Base-by-base conservation (phyloP, 805 yeast genomes). In the Metschnikowia dekortorum region DNA sequence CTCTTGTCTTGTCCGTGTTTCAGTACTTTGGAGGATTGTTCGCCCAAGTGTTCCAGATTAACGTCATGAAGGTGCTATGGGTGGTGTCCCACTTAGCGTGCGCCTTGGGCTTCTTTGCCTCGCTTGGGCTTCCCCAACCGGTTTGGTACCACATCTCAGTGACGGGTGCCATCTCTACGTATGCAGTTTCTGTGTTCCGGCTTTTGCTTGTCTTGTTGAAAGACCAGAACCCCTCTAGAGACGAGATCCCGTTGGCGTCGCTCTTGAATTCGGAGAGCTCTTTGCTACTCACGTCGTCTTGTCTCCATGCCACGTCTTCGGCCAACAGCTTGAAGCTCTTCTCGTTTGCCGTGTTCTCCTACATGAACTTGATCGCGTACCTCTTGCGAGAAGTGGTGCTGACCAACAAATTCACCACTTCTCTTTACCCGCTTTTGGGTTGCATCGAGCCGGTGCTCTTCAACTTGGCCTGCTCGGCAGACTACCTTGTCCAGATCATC, bases 241-340 rank as follows among this genome's bases (percentile, higher is more conserved):
- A 46, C 16, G 49, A 50, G 28, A 46, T 56, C 22, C 65, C 66
- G 2, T 46, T 66, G 42, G 54, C 63, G 0, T 48, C 53, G 6
- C 37, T 67, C 16, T 49, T 68, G 36, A 55, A 60, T 35, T 62
- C 71, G 6, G 73, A 70, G 37, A 66, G 63, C 47, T 61, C 67
- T 26, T 61, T 59, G 33, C 54, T 69, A 10, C 54, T 69, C 31
- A 60, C 56, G 0, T 53, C 58, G 38, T 55, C 69, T 0, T 14
- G 64, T 9, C 53, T 67, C 18, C 61, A 57, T 8, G 50, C 57
- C 8, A 41, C 54, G 9, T 61, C 71, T 3, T 43, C 52, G 2
- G 50, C 46, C 8, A 54, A 56, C 34, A 7, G 49, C 22, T 30
- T 64, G 43, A 68, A 69, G 51, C 52, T 67, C 13, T 32, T 64